Conservation (phyloP, 1,284 basidiomycete genomes). For the Chalciporus sp. region DNA sequence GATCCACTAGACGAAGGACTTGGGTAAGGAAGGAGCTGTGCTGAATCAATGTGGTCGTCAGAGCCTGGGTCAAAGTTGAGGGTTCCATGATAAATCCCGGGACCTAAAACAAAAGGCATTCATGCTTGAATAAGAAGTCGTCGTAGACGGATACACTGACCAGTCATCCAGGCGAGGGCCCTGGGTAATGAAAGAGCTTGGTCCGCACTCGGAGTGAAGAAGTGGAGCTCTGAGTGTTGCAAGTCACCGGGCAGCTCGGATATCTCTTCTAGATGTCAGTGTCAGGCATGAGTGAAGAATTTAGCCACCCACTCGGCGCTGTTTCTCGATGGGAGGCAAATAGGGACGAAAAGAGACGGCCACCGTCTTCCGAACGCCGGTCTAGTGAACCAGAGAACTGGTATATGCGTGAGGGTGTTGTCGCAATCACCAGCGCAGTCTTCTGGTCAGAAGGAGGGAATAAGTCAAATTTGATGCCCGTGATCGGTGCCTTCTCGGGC, state of each 20-base stretch:
- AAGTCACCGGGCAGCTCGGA: slow-evolving; percentile 82
- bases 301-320: slow-evolving; percentile 68
- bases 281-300: background rate
- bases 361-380: slow-evolving; percentile 69
- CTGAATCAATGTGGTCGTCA: slow-evolving; percentile 80
- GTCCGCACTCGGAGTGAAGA: slow-evolving; percentile 71
- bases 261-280: slow-evolving; percentile 61
- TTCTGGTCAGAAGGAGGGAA: slow-evolving; percentile 65
- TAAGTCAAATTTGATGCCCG: slow-evolving; percentile 81
- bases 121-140: slow-evolving; percentile 10
- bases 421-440: slow-evolving; percentile 73
- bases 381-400: slow-evolving; percentile 82
- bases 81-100: slow-evolving; percentile 84
- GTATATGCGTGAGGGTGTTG: slow-evolving; percentile 89
- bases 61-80: slow-evolving; percentile 67
- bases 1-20: slow-evolving; percentile 35
- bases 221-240: slow-evolving; percentile 75
- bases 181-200: slow-evolving; percentile 68
- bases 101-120: slow-evolving; percentile 44
- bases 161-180: slow-evolving; percentile 88
- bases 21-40: slow-evolving; percentile 72
- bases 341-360: slow-evolving; percentile 74
- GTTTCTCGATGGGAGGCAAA: slow-evolving; percentile 76
- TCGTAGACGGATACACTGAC: slow-evolving; percentile 41
- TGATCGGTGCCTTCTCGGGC: slow-evolving; percentile 78